Evolutionary conservation across 257 asterid species (phyloP).

Genomic region (Galeopsis tetrahit): DNA sequence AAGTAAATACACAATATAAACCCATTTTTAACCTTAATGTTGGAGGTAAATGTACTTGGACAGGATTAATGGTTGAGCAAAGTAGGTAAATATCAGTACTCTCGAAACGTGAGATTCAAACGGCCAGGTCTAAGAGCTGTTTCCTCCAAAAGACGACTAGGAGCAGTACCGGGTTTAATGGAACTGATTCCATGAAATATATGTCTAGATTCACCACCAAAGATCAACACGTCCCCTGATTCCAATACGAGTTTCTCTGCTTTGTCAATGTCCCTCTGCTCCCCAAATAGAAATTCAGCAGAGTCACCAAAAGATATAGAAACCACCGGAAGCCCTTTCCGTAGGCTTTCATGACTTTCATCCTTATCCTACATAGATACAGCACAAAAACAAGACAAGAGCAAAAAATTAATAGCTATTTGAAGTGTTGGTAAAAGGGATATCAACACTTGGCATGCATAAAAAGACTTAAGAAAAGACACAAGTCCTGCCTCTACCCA

Average conservation of each 20-base stretch:
- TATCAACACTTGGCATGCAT: neutral
- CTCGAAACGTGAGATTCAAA: conserved; percentile 78
- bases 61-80: neutral
- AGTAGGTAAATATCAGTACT: conserved; percentile 46
- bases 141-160: conserved; percentile 52
- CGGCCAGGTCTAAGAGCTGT: conserved; percentile 69
- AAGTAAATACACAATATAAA: too few species aligned
- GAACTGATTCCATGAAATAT: conserved; percentile 74
- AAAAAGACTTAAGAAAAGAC: neutral
- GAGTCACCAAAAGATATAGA: conserved; percentile 86
- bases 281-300: conserved; percentile 69
- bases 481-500: neutral
- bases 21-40: too few species aligned
- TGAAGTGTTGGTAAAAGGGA: too few species aligned
- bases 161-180: conserved; percentile 53
- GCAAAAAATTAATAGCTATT: neutral
- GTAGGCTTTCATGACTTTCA: conserved; percentile 71
- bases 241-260: conserved; percentile 52
- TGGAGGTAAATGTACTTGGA: neutral
- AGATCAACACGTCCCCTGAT: conserved; percentile 85
- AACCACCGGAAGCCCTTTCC: conserved; percentile 68
- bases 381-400: neutral
- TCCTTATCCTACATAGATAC: conserved; percentile 67
- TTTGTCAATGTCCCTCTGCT: conserved; percentile 50
- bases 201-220: conserved; percentile 76